Base-by-base conservation (phyloP, 495 filamentous ascomycete genomes). In the Daldinia loculata region DNA sequence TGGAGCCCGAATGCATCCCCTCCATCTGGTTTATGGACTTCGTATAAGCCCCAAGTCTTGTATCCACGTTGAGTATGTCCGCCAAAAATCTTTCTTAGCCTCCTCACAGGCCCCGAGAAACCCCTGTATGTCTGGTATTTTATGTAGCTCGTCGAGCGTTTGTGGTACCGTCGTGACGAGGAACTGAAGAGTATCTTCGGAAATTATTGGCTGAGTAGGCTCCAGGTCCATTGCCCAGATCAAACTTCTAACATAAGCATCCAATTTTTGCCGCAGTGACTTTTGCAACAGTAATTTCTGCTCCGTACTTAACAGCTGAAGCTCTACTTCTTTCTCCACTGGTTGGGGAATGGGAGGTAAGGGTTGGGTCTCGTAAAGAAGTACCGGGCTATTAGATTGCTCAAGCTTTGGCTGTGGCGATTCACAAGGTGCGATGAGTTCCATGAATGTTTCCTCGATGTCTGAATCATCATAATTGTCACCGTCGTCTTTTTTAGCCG, bases 401-500 rank as follows among this genome's bases (percentile, higher is more conserved):
- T 67, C 55, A 7, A 50, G 57, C 30, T 61, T 56, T 29, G 45
- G 36, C 3, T 51, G 24, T 15, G 55, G 19, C 27, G 57, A 53
- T 58, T 7, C 22, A 14, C 22, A n/a, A 15, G 50, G 6, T 0
- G 30, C 2, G 14, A 43, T 17, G 7, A 30, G 24, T 17, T 34
- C 5, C 12, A 90, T 88, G 2, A 86, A 89, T 12, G 81, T 86
- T 4, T 75, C 72, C 45, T 85, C 85, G 15, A 29, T 30, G 12
- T 84, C 84, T 19, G 72, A 83, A n/a, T 76, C 73, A 75, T 97
- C 94, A 59, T 93, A 89, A 4, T 65, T 69, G 1, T 61, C 63
- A 3, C 17, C 4, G 3, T 67, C 74, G 0, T 69, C 70, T 1
- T 69, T 77, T 11, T 77, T 71, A 6, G 68, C 71, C 12, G 71